These are phyloP conservation scores for Thraustochytrium striatum DNA, from an alignment of 352 stramenopile genomes.

Conservation along the genomic window DNA sequence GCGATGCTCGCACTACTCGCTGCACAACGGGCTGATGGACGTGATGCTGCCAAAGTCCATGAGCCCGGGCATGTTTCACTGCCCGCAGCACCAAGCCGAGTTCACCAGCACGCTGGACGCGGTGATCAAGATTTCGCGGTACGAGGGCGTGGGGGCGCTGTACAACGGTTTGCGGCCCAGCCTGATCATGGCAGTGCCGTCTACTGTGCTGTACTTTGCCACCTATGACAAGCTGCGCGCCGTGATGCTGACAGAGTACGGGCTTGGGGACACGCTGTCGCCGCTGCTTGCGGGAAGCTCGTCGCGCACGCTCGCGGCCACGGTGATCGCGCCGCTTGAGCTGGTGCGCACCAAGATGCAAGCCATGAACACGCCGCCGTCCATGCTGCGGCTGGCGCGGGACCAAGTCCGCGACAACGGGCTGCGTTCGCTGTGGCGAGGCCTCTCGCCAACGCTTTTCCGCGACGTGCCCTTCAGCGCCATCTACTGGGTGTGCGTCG, in stretches of 20 bases:
- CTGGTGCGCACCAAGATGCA: conserved; percentile 80
- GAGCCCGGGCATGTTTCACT: neutral
- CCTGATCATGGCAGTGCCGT: conserved; percentile 85
- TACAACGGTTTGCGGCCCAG: conserved; percentile 81
- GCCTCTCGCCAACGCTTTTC: conserved; percentile 79
- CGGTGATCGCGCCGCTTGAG: conserved; percentile 76
- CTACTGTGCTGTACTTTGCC: conserved; percentile 89
- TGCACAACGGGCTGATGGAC: conserved; percentile 52
- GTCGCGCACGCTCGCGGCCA: conserved; percentile 68
- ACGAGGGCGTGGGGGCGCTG: conserved; percentile 68
- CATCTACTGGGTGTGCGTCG: conserved; percentile 88
- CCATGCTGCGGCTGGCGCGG: conserved; percentile 14
- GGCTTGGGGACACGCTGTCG: conserved; percentile 58
- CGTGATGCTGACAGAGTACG: neutral
- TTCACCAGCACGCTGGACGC: conserved; percentile 54
- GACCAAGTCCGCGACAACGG: conserved; percentile 60
- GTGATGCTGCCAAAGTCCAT: conserved; percentile 39
- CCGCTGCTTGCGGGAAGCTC: conserved; percentile 67
- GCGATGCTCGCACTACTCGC: conserved; percentile 44
- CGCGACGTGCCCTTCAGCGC: conserved; percentile 89
- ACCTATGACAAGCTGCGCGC: conserved; percentile 80
- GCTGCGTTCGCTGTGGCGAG: conserved; percentile 72
- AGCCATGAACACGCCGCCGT: conserved; percentile 11
- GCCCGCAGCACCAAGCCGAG: neutral
- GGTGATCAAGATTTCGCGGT: conserved; percentile 70